Conservation (phyloP, 768 basidiomycete species). For the Sutorius australiensis region DNA sequence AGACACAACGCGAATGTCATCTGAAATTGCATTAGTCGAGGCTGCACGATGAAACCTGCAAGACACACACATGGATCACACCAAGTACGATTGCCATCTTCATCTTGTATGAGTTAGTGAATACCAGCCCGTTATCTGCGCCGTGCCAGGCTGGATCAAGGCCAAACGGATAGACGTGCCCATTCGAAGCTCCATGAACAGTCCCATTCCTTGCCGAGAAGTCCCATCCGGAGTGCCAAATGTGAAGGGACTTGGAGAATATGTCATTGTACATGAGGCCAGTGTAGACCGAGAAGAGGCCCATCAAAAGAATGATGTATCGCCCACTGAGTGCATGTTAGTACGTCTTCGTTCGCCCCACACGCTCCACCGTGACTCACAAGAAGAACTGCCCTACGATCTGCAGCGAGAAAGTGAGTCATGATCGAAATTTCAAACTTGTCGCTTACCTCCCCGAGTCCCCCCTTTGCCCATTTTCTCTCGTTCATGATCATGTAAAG, state of each 20-base stretch:
- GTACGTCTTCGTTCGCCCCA: conserved; percentile 6
- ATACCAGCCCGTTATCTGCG: conserved; percentile 85
- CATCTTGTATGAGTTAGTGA: conserved; percentile 99
- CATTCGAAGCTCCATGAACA: conserved; percentile 52
- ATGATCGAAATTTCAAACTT: neutral
- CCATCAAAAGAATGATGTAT: conserved; percentile 98
- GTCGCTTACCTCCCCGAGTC: conserved; percentile 65
- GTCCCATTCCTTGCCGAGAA: conserved; percentile 52
- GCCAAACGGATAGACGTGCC: conserved; percentile 86
- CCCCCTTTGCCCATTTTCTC: conserved; percentile 66
- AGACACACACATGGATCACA: conserved; percentile 80
- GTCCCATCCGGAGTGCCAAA: conserved; percentile 87
- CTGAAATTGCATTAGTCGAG: conserved; percentile 40
- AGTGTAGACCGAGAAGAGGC: conserved; percentile 93
- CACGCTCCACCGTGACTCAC: conserved; percentile 45
- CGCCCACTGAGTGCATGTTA: conserved; percentile 64
- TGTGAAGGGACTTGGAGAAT: conserved; percentile 86
- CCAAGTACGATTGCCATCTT: conserved; percentile 97
- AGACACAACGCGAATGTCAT: conserved; percentile 99
- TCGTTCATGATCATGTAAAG: conserved; percentile 86
- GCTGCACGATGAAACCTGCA: neutral
- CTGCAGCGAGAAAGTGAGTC: conserved; percentile 35
- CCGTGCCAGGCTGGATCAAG: conserved; percentile 95
- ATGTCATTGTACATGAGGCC: conserved; percentile 99
- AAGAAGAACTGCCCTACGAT: conserved; percentile 89